These are phyloP conservation scores for Canavalia ensiformis DNA, from an alignment of 306 rosid genomes.

Conservation along the genomic window DNA sequence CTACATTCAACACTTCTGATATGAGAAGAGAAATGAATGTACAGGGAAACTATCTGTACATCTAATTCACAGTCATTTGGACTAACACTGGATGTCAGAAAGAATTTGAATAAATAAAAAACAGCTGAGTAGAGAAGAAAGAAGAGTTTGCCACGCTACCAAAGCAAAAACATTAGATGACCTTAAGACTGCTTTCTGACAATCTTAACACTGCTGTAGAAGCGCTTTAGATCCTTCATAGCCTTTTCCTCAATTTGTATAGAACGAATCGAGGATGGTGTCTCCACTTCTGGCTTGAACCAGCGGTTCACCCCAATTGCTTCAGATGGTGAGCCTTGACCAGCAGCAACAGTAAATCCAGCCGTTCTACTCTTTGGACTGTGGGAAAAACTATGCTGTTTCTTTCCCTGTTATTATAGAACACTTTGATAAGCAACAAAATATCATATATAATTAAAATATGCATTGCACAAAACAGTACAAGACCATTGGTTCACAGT, in stretches of 20 bases:
- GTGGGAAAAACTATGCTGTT: slow-evolving; percentile 68
- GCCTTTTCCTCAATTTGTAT: slow-evolving; percentile 98
- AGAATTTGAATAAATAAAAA: neutral
- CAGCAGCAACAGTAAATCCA: slow-evolving; percentile 70
- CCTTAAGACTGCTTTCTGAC: slow-evolving; percentile 64
- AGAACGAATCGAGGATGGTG: slow-evolving; percentile 87
- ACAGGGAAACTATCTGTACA: slow-evolving; percentile 60
- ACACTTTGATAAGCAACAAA: slow-evolving; percentile 33
- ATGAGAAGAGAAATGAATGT: slow-evolving; percentile 44
- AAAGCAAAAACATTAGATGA: slow-evolving; percentile 16
- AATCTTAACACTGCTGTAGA: slow-evolving; percentile 87
- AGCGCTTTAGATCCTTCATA: slow-evolving; percentile 96
- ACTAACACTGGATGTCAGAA: neutral
- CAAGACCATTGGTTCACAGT: too few species aligned
- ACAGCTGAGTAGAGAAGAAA: slow-evolving; percentile 2
- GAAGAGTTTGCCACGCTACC: slow-evolving; percentile 44
- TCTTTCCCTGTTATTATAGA: slow-evolving; percentile 62
- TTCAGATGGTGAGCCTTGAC: slow-evolving; percentile 90
- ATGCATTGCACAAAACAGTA: too few species aligned
- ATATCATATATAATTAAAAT: too few species aligned
- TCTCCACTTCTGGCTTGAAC: slow-evolving; percentile 87
- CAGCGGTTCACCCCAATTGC: slow-evolving; percentile 75
- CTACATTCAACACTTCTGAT: slow-evolving; percentile 19
- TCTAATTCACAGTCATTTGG: slow-evolving; percentile 52
- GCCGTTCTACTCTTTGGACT: slow-evolving; percentile 88